These are phyloP conservation scores for Exophiala phaeomuriformis DNA, from an alignment of 2,329 filamentous ascomycete species.

Conservation along the genomic window DNA sequence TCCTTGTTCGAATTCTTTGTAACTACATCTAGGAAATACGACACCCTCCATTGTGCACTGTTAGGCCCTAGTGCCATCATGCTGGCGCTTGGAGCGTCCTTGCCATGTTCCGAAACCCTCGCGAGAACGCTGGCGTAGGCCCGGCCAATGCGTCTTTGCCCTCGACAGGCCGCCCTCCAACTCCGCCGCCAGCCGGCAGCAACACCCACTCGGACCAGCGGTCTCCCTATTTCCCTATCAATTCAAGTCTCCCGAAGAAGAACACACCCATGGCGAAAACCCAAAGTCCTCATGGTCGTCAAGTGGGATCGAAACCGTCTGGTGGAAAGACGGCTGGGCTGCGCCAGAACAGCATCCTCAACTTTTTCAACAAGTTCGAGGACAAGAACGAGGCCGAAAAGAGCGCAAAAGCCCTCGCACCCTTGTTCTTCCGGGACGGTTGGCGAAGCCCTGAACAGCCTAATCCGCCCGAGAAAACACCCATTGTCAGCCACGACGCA, in stretches of 20 bases:
- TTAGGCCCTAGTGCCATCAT: not conserved
- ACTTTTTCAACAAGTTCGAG: slow-evolving; percentile 48
- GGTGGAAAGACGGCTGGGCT: slow-evolving; percentile 13
- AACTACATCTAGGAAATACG: no score
- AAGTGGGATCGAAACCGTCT: slow-evolving; percentile 16
- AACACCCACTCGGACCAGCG: not conserved
- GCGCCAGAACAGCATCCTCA: slow-evolving; percentile 47
- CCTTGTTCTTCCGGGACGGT: slow-evolving; percentile 34
- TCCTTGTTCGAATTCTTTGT: no score
- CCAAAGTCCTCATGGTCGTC: slow-evolving; percentile 10
- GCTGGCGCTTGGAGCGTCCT: slow-evolving; percentile 1
- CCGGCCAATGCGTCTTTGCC: slow-evolving; percentile 6
- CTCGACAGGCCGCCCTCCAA: slow-evolving; percentile 21
- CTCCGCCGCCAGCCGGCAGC: slow-evolving; percentile 11
- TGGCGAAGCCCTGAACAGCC: slow-evolving; percentile 1
- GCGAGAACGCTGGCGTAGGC: slow-evolving; percentile 14
- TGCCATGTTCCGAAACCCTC: slow-evolving; percentile 25
- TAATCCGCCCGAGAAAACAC: not conserved
- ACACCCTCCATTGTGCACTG: not conserved
- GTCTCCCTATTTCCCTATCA: slow-evolving; percentile 11
- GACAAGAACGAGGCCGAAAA: slow-evolving; percentile 23
- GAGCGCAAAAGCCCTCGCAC: slow-evolving; percentile 27
- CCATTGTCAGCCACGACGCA: not conserved
- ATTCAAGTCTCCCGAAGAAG: not conserved
- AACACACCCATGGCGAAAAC: slow-evolving; percentile 12